Percentiles rank a stretch among this genome's conserved stretches.
Evolutionary conservation across 768 basidiomycete genomes (phyloP).

Genomic region (Pleurotus citrinopileatus): DNA sequence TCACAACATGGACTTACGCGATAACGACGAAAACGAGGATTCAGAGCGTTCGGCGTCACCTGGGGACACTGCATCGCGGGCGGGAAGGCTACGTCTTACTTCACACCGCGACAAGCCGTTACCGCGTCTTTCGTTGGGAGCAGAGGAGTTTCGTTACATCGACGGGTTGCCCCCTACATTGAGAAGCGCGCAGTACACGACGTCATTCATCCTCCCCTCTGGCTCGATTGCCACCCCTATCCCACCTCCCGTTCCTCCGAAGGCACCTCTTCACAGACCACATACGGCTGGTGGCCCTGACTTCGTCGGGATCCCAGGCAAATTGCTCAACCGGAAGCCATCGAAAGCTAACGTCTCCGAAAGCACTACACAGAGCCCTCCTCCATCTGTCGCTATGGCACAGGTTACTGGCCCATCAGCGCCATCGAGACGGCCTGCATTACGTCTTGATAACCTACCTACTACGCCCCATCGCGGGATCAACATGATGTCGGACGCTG

Average conservation of each 20-base stretch:
- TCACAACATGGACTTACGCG: background rate
- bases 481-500: conserved; percentile 17
- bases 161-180: conserved; percentile 1
- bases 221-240: background rate
- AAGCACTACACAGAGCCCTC: background rate
- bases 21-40: conserved; percentile 1
- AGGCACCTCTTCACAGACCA: conserved; percentile 1
- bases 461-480: background rate
- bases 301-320: conserved; percentile 4
- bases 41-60: conserved; percentile 8
- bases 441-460: conserved; percentile 3
- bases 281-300: background rate
- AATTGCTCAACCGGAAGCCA: background rate
- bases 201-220: conserved; percentile 5
- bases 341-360: background rate
- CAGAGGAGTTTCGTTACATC: background rate
- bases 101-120: background rate
- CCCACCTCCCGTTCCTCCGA: conserved; percentile 2
- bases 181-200: background rate
- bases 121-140: conserved; percentile 1
- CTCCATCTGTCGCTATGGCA: background rate
- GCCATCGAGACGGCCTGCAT: background rate
- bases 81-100: background rate
- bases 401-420: background rate
- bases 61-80: background rate